Evolutionary conservation across 345 rosid genomes (phyloP).

Genomic region (Populus tremula): DNA sequence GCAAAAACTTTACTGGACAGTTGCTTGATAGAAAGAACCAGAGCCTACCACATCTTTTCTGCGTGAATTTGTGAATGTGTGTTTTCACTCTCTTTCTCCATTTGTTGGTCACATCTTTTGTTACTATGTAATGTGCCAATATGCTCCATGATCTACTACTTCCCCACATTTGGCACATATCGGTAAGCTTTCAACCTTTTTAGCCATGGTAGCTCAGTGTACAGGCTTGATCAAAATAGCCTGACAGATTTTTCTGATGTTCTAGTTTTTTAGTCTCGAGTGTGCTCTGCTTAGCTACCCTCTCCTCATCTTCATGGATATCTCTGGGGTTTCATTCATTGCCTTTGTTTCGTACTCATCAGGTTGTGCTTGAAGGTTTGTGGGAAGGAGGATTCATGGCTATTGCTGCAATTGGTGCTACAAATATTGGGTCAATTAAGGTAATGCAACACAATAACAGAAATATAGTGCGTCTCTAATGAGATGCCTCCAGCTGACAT

Average conservation of each 20-base stretch:
- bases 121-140: background rate
- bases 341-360: slow-evolving; percentile 9
- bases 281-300: background rate
- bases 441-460: slow-evolving; percentile 17
- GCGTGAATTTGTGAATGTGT: too few species aligned
- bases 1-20: background rate
- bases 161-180: background rate
- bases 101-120: background rate
- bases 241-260: background rate
- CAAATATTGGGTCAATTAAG: slow-evolving; percentile 94
- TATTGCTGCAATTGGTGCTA: slow-evolving; percentile 90
- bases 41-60: too few species aligned
- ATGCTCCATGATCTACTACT: background rate
- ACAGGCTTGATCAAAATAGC: background rate
- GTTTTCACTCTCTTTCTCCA: too few species aligned
- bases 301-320: background rate
- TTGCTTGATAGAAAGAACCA: background rate
- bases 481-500: background rate
- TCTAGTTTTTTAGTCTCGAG: background rate
- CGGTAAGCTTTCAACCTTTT: background rate
- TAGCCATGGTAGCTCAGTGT: background rate
- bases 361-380: slow-evolving; percentile 92
- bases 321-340: background rate
- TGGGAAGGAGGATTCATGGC: slow-evolving; percentile 94
- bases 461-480: background rate